Evolutionary conservation across 139 green algal genomes (phyloP), one percentile per base, ranked within the genome.

Genomic region (Chlamydomonas urium): DNA sequence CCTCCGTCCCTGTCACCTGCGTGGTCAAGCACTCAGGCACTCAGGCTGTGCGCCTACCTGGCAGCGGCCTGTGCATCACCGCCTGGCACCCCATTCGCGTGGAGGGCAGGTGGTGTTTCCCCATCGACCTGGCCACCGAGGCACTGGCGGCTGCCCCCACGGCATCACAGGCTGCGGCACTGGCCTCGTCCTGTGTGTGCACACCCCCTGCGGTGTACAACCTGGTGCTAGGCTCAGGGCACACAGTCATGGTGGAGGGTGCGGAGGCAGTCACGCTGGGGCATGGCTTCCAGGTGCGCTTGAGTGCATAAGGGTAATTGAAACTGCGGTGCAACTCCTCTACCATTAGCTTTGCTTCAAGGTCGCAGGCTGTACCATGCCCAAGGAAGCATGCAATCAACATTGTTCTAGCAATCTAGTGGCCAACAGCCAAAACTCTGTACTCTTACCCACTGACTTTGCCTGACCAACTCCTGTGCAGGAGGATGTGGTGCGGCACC

Each of bases 401-500:
- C 21, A 31, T 29, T 14, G 24, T 14, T 62, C 23, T 33, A 31
- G n/a, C 5, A 34, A 31, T 62, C 8, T 62, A 31, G 53, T n/a
- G n/a, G n/a, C n/a, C n/a, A n/a, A n/a, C n/a, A n/a, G 23, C n/a
- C n/a, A 5, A 31, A 14, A 5, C 53, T 62, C 23, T 28, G 53
- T 62, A 14, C 8, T 62, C 23, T 8, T 26, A 31, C n/a, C n/a
- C n/a, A n/a, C n/a, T 62, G 23, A 62, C 53, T 31, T 34, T 62
- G 53, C 21, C 23, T 62, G 19, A 10, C 21, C n/a, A 62, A 33
- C 19, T 31, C 53, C 23, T 62, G 17, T 62, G 17, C 59, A 67
- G 59, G 59, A 42, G 29, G 59, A 67, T n/a, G 59, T 67, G 10
- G 59, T 67, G 59, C 10, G 59, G 8, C 59, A 67, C 24, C 59